Conservation (phyloP, 2,329 filamentous ascomycete genomes). For the Rutstroemia sp. region DNA sequence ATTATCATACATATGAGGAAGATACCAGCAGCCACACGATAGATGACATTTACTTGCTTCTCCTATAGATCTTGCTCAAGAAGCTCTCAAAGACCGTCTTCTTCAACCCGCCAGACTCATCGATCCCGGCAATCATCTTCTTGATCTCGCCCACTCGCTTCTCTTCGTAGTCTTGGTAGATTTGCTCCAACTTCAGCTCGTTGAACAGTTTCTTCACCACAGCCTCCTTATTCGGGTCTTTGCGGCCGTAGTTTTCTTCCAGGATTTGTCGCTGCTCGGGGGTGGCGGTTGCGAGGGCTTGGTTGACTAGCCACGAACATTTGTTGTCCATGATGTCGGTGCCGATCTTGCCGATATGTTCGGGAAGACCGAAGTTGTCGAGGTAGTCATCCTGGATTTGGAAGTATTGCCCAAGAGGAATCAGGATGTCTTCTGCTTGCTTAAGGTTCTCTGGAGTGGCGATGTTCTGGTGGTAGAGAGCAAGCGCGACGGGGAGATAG, state of each 20-base stretch:
- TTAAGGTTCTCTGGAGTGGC: slow-evolving; percentile 86
- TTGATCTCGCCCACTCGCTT: slow-evolving; percentile 72
- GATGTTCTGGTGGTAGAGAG: slow-evolving; percentile 75
- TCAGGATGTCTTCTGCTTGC: slow-evolving; percentile 83
- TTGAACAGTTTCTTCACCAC: slow-evolving; percentile 83
- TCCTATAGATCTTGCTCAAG: slow-evolving; percentile 95
- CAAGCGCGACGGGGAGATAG: slow-evolving; percentile 91
- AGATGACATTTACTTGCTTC: slow-evolving; percentile 68
- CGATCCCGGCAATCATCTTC: slow-evolving; percentile 66
- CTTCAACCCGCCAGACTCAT: slow-evolving; percentile 85
- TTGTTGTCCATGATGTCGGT: slow-evolving; percentile 99
- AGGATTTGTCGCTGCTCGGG: slow-evolving; percentile 83
- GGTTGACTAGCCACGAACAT: slow-evolving; percentile 97
- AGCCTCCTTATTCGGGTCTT: slow-evolving; percentile 76
- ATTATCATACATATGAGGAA: background rate
- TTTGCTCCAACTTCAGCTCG: slow-evolving; percentile 74
- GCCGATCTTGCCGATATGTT: slow-evolving; percentile 94
- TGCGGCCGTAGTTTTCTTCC: slow-evolving; percentile 89
- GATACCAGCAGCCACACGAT: background rate
- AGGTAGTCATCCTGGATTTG: slow-evolving; percentile 98
- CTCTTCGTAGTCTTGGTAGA: slow-evolving; percentile 88
- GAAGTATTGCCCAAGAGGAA: slow-evolving; percentile 98
- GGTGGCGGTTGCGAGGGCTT: slow-evolving; percentile 72
- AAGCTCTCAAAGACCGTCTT: slow-evolving; percentile 85
- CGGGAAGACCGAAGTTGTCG: slow-evolving; percentile 90